Base-by-base conservation (phyloP, 2,329 filamentous ascomycete genomes). In the Fusarium secorum region DNA sequence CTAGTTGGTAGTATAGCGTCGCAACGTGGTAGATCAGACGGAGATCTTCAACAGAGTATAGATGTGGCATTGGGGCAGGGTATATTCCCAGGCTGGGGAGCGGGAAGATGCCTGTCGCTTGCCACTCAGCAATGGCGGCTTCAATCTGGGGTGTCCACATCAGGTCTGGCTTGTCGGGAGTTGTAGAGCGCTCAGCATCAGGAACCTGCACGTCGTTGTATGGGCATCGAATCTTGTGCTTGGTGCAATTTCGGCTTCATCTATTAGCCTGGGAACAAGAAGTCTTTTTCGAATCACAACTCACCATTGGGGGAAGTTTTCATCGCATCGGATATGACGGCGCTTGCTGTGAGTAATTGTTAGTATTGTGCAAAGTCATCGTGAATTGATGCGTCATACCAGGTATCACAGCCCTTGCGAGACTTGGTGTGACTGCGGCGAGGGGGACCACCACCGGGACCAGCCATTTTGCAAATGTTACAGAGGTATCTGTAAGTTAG, bases 191-290 rank as follows among this genome's bases (percentile, higher is more conserved):
- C 74, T 89, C 87, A 74, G 89, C 85, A 73, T 92, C 90, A 58
- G 79, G 76, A 48, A 89, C 86, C 52, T 92, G 89, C 78, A 91
- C 90, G 79, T 98, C 95, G 87, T 97, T 97, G 85, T 98, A 99
- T 76, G 97, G 96, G 83, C 96, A 99, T 78, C 95, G 93, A 77
- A 97, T 96, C 84, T 98, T 97, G 84, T 99, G 96, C 84, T 98
- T 99, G 68, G 95, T 98, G 83, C 96, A 99, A 83, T 99, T 99
- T 78, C 94, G 94, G 85, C 95, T 97, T 78, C 45, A 60, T 38
- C 59, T n/a, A 51, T 74, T 59, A 72, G 61, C 59, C 36, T 42
- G 22, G 44, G 35, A 28, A 39, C 24, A 35, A 33, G 10, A 22
- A 11, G 7, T 39, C 9, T 39, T 18, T 17, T 28, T n/a, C 13